Conservation (phyloP, 2,329 filamentous ascomycete genomes). For the Westerdykella aurantiaca region DNA sequence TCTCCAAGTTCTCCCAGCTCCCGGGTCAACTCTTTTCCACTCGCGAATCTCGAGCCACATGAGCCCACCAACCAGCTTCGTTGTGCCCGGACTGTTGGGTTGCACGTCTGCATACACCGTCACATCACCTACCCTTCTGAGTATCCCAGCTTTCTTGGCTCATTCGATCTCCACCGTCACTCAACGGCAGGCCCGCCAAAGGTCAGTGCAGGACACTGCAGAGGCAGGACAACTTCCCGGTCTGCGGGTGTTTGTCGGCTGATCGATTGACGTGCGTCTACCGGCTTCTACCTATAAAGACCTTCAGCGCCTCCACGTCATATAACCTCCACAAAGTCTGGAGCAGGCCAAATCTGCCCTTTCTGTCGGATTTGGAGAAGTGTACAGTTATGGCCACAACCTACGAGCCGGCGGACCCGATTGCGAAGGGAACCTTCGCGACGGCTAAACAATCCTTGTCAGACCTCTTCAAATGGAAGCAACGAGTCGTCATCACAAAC, state of each 20-base stretch:
- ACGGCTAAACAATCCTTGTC: slow-evolving; percentile 59
- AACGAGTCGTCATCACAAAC: slow-evolving; percentile 62
- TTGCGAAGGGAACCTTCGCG: slow-evolving; percentile 59
- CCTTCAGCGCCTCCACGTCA: slow-evolving; percentile 1
- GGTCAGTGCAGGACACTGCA: slow-evolving; percentile 1
- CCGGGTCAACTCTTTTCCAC: slow-evolving; percentile 8
- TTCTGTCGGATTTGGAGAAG: no score
- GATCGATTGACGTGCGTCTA: neutral
- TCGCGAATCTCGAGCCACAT: slow-evolving; percentile 10
- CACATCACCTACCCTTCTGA: slow-evolving; percentile 17
- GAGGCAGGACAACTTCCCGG: slow-evolving; percentile 11
- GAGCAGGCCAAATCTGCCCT: neutral
- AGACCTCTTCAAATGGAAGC: slow-evolving; percentile 69
- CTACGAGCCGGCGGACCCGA: slow-evolving; percentile 56
- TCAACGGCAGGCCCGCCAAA: slow-evolving; percentile 13
- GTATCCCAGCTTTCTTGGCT: slow-evolving; percentile 31
- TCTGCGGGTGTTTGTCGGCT: slow-evolving; percentile 10
- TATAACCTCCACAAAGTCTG: slow-evolving; percentile 10
- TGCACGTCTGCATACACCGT: slow-evolving; percentile 17
- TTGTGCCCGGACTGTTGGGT: slow-evolving; percentile 18
- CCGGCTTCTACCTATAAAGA: slow-evolving; percentile 3
- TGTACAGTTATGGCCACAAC: slow-evolving; percentile 21
- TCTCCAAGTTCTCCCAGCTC: slow-evolving; percentile 5
- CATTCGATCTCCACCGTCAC: slow-evolving; percentile 15
- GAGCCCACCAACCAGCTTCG: slow-evolving; percentile 19